Conservation (phyloP, 306 rosid species). For the Lablab purpureus region DNA sequence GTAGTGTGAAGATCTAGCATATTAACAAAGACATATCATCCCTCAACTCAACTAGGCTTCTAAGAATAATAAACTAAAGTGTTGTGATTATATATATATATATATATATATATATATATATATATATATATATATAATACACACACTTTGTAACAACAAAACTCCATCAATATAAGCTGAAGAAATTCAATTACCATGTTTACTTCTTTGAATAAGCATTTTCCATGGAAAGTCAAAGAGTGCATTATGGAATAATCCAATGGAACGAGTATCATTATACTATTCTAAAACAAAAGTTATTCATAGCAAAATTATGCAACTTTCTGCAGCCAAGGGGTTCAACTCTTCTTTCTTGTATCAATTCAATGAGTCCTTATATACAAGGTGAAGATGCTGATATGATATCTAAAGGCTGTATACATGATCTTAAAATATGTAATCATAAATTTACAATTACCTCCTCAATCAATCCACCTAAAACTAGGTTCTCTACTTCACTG, state of each 20-base stretch:
- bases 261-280: neutral
- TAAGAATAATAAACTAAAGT: too few relatives aligned
- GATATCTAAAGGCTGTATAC: slow-evolving; percentile 41
- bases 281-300: slow-evolving; percentile 17
- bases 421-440: slow-evolving; percentile 34
- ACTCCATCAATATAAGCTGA: too few relatives aligned
- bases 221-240: neutral
- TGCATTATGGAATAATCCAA: neutral
- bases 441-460: slow-evolving; percentile 68
- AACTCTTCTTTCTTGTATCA: slow-evolving; percentile 45
- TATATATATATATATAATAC: too few relatives aligned
- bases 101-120: too few relatives aligned
- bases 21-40: too few relatives aligned
- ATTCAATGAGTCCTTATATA: slow-evolving; percentile 40
- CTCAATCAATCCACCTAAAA: slow-evolving; percentile 72
- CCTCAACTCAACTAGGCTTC: too few relatives aligned
- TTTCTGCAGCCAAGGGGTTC: slow-evolving; percentile 40
- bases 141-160: too few relatives aligned
- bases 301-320: slow-evolving; percentile 38
- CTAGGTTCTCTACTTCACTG: slow-evolving; percentile 62
- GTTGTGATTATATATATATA: too few relatives aligned
- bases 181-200: too few relatives aligned
- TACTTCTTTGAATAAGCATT: too few relatives aligned
- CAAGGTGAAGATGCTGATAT: slow-evolving; percentile 43
- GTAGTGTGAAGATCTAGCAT: too few relatives aligned